Conservation (phyloP, 345 rosid genomes). For the Eucalyptus urophylla region DNA sequence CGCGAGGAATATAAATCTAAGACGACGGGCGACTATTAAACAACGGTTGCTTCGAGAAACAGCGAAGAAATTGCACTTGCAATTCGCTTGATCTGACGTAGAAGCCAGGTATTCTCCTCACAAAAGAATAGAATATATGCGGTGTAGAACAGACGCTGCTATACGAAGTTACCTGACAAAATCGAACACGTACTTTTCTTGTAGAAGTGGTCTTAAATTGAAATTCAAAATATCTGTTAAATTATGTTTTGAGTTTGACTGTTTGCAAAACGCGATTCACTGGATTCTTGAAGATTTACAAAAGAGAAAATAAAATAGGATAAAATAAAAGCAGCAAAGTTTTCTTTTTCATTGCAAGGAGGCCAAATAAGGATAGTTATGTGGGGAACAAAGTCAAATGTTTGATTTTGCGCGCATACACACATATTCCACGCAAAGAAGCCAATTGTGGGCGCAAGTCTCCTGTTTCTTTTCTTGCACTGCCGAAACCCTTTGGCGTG, state of each 20-base stretch:
- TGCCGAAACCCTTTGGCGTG: too few relatives aligned
- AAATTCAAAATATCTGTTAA: not conserved
- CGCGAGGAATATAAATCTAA: not conserved
- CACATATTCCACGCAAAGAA: too few relatives aligned
- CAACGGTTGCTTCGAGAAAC: not conserved
- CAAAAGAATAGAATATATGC: not conserved
- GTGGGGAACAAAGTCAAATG: too few relatives aligned
- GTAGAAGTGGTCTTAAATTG: not conserved
- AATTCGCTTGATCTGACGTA: not conserved
- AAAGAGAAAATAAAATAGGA: too few relatives aligned
- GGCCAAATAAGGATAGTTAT: too few relatives aligned
- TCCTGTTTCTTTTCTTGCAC: too few relatives aligned
- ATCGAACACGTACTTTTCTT: not conserved
- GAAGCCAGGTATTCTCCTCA: not conserved
- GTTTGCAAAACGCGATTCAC: rapidly evolving
- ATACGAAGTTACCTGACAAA: not conserved
- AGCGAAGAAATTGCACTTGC: not conserved
- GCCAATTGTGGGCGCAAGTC: too few relatives aligned
- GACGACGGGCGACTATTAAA: not conserved
- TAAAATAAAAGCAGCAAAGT: too few relatives aligned
- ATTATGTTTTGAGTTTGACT: rapidly evolving
- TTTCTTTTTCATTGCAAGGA: too few relatives aligned
- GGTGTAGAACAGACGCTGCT: not conserved
- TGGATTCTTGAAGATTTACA: too few relatives aligned
- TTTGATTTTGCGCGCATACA: too few relatives aligned